A percentile compares a stretch with the other conserved stretches of the same genome.
These are phyloP conservation scores for Orbilia oligospora DNA, from an alignment of 2,329 filamentous ascomycete genomes.

Conservation along the genomic window DNA sequence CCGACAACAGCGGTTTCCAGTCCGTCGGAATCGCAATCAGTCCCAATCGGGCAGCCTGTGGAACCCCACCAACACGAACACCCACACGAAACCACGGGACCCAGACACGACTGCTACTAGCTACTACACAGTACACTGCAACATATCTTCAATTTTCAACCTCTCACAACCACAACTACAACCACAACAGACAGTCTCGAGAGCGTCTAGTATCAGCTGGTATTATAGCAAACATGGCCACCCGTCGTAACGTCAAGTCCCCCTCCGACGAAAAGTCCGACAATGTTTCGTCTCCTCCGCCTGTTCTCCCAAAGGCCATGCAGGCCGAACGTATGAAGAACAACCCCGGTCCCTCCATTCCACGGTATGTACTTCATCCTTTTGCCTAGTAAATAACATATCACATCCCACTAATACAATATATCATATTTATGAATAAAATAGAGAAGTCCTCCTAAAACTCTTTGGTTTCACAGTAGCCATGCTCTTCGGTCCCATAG, in stretches of 20 bases:
- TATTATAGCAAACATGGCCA: constrained; percentile 74
- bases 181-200: no score
- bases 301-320: constrained; percentile 65
- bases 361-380: constrained; percentile 76
- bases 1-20: not conserved
- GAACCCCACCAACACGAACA: not conserved
- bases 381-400: no score
- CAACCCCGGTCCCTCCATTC: constrained; percentile 71
- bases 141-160: not conserved
- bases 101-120: not conserved
- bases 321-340: constrained; percentile 73
- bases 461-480: constrained; percentile 89
- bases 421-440: not conserved
- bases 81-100: constrained; percentile 6
- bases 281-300: constrained; percentile 72
- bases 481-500: constrained; percentile 89
- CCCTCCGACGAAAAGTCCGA: constrained; percentile 76
- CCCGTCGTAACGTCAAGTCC: constrained; percentile 74
- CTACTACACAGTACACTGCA: no score
- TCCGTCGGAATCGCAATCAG: not conserved
- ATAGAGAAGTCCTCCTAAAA: constrained; percentile 87
- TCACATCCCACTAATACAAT: no score
- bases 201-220: no score
- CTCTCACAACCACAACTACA: no score
- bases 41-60: constrained; percentile 2